Conservation (phyloP, 2,329 filamentous ascomycete species). For the Tolypocladium endophyticum region DNA sequence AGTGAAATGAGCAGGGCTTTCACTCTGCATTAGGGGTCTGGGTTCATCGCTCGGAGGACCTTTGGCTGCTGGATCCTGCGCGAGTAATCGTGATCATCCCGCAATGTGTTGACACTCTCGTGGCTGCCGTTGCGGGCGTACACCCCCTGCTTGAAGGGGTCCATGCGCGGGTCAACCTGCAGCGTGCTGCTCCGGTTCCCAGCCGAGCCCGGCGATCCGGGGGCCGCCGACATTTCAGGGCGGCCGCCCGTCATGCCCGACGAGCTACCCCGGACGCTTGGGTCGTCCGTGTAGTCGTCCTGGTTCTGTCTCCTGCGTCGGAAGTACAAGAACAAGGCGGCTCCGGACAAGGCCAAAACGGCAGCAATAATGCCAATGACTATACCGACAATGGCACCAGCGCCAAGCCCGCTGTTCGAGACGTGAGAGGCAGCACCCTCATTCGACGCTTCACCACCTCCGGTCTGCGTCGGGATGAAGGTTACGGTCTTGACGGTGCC, state of each 20-base stretch:
- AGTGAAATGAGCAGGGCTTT: not conserved
- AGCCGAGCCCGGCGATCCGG: conserved; percentile 22
- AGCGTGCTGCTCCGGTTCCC: conserved; percentile 42
- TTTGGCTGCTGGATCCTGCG: conserved; percentile 44
- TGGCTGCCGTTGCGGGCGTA: conserved; percentile 49
- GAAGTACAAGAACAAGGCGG: conserved; percentile 31
- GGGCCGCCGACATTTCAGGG: conserved; percentile 28
- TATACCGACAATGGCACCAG: conserved; percentile 41
- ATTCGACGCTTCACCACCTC: conserved; percentile 7
- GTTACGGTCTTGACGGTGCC: conserved; percentile 46
- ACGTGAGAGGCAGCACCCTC: conserved; percentile 5
- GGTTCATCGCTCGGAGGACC: conserved; percentile 53
- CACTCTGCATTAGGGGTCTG: conserved; percentile 31
- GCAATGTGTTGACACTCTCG: conserved; percentile 53
- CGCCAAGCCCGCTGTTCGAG: conserved; percentile 22
- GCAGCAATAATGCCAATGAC: conserved; percentile 38
- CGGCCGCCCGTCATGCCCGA: conserved; percentile 35
- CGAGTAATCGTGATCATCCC: conserved; percentile 57
- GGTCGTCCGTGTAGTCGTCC: conserved; percentile 30
- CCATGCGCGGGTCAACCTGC: conserved; percentile 52
- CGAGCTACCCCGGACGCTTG: conserved; percentile 39
- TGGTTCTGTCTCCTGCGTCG: conserved; percentile 33
- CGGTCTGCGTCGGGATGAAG: conserved; percentile 30
- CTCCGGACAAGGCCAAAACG: conserved; percentile 25
- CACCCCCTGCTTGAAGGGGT: conserved; percentile 47